A percentile compares a stretch with the other conserved stretches of the same genome.
These are phyloP conservation scores for Cercospora sp. DNA, from an alignment of 2,329 filamentous ascomycete genomes.

Conservation along the genomic window DNA sequence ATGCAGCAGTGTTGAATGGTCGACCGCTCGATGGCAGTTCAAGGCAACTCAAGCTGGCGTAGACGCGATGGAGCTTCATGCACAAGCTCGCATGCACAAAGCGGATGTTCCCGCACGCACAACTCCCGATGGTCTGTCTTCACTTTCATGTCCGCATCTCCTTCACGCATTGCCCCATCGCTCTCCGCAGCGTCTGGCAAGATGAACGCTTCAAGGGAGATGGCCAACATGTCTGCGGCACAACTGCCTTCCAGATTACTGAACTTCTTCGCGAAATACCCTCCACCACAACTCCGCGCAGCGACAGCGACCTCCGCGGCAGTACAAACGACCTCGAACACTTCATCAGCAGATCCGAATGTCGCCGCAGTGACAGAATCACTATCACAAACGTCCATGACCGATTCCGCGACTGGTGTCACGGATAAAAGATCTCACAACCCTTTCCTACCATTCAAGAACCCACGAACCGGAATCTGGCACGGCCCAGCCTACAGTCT, in stretches of 20 bases:
- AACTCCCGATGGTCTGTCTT: constrained; percentile 12
- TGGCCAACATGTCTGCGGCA: constrained; percentile 62
- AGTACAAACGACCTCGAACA: constrained; percentile 33
- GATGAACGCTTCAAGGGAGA: constrained; percentile 25
- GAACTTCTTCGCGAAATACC: constrained; percentile 87
- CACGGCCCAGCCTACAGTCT: constrained; percentile 80
- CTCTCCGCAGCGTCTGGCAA: constrained; percentile 5
- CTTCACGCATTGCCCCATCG: constrained; percentile 5
- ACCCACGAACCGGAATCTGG: constrained; percentile 78
- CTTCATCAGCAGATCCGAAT: constrained; percentile 46
- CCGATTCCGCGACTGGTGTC: constrained; percentile 32
- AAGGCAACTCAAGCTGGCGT: constrained; percentile 19
- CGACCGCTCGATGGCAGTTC: background rate
- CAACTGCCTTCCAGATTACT: constrained; percentile 74
- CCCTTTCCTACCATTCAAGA: constrained; percentile 78
- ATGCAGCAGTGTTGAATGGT: background rate
- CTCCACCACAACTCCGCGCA: constrained; percentile 55
- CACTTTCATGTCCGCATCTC: background rate
- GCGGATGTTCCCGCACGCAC: constrained; percentile 15
- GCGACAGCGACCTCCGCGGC: constrained; percentile 12
- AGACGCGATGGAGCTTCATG: constrained; percentile 3
- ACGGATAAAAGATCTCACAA: constrained; percentile 52
- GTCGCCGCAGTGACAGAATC: constrained; percentile 37
- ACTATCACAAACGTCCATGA: constrained; percentile 28
- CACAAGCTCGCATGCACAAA: constrained; percentile 12